A percentile compares a stretch with the other conserved stretches of the same genome.
These are phyloP conservation scores for Aspergillus cavernicola DNA, from an alignment of 495 filamentous ascomycete genomes.

Conservation along the genomic window DNA sequence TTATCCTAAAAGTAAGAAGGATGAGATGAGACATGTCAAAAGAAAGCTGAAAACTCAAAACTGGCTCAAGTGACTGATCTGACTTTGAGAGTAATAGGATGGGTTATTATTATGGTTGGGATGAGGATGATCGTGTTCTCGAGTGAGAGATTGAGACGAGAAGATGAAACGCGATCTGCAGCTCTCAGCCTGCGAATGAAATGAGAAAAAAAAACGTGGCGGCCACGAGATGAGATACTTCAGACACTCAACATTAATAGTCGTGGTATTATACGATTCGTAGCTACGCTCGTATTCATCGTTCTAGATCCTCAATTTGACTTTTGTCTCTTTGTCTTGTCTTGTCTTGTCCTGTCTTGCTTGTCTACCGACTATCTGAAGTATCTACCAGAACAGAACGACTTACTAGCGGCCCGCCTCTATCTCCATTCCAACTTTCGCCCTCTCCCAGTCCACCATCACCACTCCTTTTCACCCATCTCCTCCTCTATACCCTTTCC, in stretches of 20 bases:
- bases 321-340: conserved; percentile 5
- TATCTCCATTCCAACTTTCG: background rate
- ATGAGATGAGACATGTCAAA: background rate
- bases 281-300: no score
- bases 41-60: background rate
- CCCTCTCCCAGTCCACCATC: background rate
- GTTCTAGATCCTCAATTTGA: no score
- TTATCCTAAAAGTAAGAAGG: background rate
- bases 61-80: background rate
- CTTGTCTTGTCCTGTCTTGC: conserved; percentile 4
- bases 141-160: background rate
- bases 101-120: background rate
- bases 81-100: background rate
- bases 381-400: no score
- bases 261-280: no score
- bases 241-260: no score
- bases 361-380: no score
- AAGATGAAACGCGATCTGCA: conserved; percentile 11
- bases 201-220: conserved; percentile 40
- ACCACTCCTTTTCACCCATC: conserved; percentile 2
- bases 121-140: no score
- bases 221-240: conserved; percentile 43
- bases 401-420: conserved; percentile 7
- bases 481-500: conserved; percentile 9
- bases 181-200: conserved; percentile 28